Evolutionary conservation across 306 rosid species (phyloP), one percentile per base, ranked within the genome.

Genomic region (Urtica urens): DNA sequence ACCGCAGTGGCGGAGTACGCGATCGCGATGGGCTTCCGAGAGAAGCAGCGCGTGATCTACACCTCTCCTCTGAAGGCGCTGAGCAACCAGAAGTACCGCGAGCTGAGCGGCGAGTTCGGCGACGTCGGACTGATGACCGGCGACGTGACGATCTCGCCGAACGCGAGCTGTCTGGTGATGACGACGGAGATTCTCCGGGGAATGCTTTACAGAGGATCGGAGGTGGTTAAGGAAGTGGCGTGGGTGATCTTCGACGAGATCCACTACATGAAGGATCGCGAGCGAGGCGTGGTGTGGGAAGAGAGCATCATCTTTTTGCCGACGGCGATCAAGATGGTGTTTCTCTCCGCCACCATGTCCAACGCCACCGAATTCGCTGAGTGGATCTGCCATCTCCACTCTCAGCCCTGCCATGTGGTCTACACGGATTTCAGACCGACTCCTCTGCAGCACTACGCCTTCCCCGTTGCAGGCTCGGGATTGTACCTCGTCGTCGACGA

Each of bases 211-310:
- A 67, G 96, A 51, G 96, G 96, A 11, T 83, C 95, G 0, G 96
- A 83, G 63, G 83, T 88, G 45, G 50, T 88, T 40, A 88, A 88
- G 60, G 96, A 88, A 72, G 96, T 88, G 3, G 86, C 90, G 2
- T 88, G 96, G 95, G 96, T 88, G 31, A 88, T 88, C 23, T 88
- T 88, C 42, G 96, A 88, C 59, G 96, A 88, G 58, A 88, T 88
- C 44, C 96, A 88, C 54, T 88, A 88, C 27, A 88, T 88, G 96
- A 83, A 72, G 76, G 96, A 88, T 70, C 75, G 95, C 4, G 96
- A 88, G 53, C 77, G 96, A 65, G 96, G 96, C 47, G 96, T 88
- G 37, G 96, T 88, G 58, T 88, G 96, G 96, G 96, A 88, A 59
- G 96, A 88, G 71, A 88, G 96, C 71, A 88, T 88, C n/a, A 81